Percentiles rank a stretch among this genome's conserved stretches.
Conservation (phyloP, 177 flowering plant species). For the Vitis hybrid region DNA sequence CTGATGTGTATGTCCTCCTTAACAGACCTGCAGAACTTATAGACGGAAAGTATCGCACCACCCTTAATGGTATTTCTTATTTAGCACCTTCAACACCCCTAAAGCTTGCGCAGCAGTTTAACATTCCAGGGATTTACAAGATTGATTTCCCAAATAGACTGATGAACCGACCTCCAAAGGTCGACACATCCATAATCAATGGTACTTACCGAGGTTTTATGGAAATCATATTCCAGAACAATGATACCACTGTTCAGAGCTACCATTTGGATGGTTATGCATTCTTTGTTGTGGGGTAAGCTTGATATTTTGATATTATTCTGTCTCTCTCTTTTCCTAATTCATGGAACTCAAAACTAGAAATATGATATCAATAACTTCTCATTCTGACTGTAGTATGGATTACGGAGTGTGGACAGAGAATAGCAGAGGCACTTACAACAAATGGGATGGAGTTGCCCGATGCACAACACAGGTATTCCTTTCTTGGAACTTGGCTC, state of each 20-base stretch:
- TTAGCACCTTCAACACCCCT: conserved; percentile 80
- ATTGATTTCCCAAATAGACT: conserved; percentile 79
- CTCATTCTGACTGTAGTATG: conserved; percentile 54
- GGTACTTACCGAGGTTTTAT: conserved; percentile 82
- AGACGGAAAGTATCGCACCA: conserved; percentile 69
- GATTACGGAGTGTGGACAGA: conserved; percentile 92
- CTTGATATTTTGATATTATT: conserved; percentile 7
- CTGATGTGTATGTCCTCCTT: conserved; percentile 74
- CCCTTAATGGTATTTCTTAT: conserved; percentile 86
- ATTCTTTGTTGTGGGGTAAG: conserved; percentile 97
- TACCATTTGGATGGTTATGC: conserved; percentile 97
- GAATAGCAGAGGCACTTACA: conserved; percentile 80
- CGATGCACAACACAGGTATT: conserved; percentile 81
- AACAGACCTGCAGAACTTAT: conserved; percentile 80
- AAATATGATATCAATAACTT: neutral
- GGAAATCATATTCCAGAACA: conserved; percentile 91
- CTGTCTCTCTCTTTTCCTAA: neutral
- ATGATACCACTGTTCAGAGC: conserved; percentile 70
- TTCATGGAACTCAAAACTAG: neutral
- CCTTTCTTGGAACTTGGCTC: conserved; percentile 1
- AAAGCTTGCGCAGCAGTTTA: conserved; percentile 80
- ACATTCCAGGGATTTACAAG: conserved; percentile 76
- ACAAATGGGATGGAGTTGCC: conserved; percentile 97
- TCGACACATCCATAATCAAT: conserved; percentile 89
- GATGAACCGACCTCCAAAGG: conserved; percentile 75